These are phyloP conservation scores for Fusarium chuoi DNA, from an alignment of 2,329 filamentous ascomycete genomes.

Conservation along the genomic window DNA sequence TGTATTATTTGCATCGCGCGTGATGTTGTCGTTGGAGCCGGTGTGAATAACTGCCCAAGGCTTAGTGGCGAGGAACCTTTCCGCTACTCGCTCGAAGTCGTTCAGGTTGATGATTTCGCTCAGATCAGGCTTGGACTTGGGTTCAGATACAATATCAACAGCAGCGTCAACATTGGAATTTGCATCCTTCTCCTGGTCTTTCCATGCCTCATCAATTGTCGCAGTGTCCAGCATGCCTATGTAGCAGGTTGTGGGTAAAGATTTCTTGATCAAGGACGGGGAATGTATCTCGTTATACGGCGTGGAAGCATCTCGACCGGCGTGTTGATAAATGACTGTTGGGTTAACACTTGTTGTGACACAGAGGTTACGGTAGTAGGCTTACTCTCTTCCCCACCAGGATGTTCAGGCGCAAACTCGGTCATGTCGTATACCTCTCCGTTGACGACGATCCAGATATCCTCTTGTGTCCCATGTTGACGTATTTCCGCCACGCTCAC, in stretches of 20 bases:
- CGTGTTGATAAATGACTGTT: neutral
- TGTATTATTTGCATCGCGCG: neutral
- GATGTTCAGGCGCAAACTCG: neutral
- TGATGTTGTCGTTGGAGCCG: neutral
- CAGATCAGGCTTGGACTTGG: neutral
- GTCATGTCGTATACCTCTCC: neutral
- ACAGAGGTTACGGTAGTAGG: neutral
- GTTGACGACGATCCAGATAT: neutral
- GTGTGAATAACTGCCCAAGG: neutral
- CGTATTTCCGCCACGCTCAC: neutral
- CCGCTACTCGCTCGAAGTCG: neutral
- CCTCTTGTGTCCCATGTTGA: neutral
- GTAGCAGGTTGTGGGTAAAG: neutral
- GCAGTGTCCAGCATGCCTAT: neutral
- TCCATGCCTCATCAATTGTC: neutral
- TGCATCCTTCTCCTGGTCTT: no score
- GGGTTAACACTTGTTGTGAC: neutral
- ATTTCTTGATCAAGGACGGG: neutral
- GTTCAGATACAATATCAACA: neutral
- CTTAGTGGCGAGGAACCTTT: neutral
- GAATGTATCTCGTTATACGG: neutral
- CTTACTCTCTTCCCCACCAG: neutral
- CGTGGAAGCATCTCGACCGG: neutral
- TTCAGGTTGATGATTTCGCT: neutral
- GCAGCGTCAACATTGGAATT: accelerated